These are phyloP conservation scores for Erodium moschatum DNA, from an alignment of 441 rosid species.

Conservation along the genomic window DNA sequence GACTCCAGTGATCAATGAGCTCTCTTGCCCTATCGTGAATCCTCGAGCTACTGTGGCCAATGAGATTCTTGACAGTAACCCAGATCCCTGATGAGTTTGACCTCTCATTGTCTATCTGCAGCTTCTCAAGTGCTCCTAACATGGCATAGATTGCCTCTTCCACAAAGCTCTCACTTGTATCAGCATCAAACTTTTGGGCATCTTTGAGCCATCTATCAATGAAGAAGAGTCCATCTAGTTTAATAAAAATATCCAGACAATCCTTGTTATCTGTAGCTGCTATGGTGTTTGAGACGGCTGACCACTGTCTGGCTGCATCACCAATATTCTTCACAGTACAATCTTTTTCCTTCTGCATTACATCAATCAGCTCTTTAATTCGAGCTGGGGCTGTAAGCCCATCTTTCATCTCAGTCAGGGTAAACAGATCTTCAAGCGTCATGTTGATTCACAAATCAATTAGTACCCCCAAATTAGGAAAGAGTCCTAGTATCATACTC, in stretches of 20 bases:
- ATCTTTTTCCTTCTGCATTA: too few species aligned
- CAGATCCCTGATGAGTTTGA: conserved; percentile 72
- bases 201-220: conserved; percentile 69
- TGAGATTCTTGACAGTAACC: conserved; percentile 56
- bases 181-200: conserved; percentile 41
- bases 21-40: conserved; percentile 67
- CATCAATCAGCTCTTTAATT: too few species aligned
- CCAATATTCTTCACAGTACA: too few species aligned
- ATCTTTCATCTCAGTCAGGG: conserved; percentile 66
- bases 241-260: conserved; percentile 79
- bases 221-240: conserved; percentile 68
- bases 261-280: conserved; percentile 77
- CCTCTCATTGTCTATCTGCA: conserved; percentile 54
- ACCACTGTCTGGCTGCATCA: conserved; percentile 40
- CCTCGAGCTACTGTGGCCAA: conserved; percentile 50
- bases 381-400: too few species aligned
- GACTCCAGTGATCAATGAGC: conserved; percentile 56
- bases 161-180: conserved; percentile 40
- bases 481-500: conserved; percentile 22
- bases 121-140: conserved; percentile 62
- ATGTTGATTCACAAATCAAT: conserved; percentile 46
- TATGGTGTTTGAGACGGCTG: conserved; percentile 81
- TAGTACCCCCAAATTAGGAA: conserved; percentile 30
- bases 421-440: conserved; percentile 92
- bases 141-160: conserved; percentile 72